Evolutionary conservation across 2,329 filamentous ascomycete species (phyloP), one percentile per base, ranked within the genome.

Genomic region (Sarocladiaceae sp.): DNA sequence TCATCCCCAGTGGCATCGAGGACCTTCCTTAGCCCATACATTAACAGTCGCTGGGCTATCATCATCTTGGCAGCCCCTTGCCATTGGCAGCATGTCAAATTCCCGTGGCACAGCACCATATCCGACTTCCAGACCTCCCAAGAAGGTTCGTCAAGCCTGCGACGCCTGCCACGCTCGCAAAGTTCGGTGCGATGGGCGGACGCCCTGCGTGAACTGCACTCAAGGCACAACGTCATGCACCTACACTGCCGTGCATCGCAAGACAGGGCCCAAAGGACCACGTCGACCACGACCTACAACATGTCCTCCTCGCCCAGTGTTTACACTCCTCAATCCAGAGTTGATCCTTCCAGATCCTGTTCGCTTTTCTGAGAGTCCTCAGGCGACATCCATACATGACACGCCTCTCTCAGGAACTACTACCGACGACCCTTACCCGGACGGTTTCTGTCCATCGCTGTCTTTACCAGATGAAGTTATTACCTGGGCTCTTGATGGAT

Each of bases 131-230:
- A 47, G 18, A 31, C 7, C 23, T 29, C 5, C 42, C n/a, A 47
- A 28, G 22, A 65, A 61, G 52, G 56, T 62, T 13, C 58, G 55
- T 44, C 62, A 67, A 42, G 65, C 65, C 1, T 67, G 65, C 23
- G 65, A 67, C 46, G 42, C 57, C 11, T 67, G 65, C n/a, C 64
- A 63, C 26, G 44, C 40, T 4, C 54, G 62, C 3, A 67, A 67
- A 44, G 57, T 63, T 0, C 63, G 65, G 22, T 67, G 65, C 17
- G 57, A 66, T 42, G 62, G 64, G 3, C 35, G 39, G 2, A 51
- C 42, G 1, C 64, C 65, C 0, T 67, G 65, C 36, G 25, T 46
- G 4, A 66, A 64, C 53, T 67, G 65, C 26, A 42, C 20, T n/a
- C 39, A 42, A 0, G 53, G 56, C 1, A 52, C 44, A 3, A 17